Evolutionary conservation across 2,329 filamentous ascomycete genomes (phyloP), one percentile per base, ranked within the genome.

Genomic region (Xylariomycetidae sp.): DNA sequence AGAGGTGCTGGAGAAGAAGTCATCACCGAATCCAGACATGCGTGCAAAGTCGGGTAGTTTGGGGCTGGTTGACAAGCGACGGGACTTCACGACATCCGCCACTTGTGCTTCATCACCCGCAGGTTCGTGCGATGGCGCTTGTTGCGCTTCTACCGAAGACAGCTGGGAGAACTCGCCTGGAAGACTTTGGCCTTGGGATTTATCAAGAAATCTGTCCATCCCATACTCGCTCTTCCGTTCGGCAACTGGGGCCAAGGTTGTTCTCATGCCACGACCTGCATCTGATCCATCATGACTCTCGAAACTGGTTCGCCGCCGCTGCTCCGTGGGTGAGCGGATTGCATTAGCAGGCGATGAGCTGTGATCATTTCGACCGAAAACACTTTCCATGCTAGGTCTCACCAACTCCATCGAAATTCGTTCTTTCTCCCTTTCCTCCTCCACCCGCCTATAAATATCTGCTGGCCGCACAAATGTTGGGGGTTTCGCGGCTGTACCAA

Each of bases 371-470:
- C 51, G 46, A 17, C 51, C 53, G 6, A 57, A 47, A n/a, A 64
- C 48, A 15, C 70, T 69, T 44, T 81, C 77, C 38, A 76, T 52
- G 42, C 70, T 79, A 5, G 75, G 72, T 32, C 74, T 65, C 14
- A 68, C 61, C 8, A 73, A 74, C 2, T 82, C 80, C 36, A 74
- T 58, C 2, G 75, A 77, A 36, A 68, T 67, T 23, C 70, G 62
- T 44, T 75, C 70, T 44, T 63, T 71, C 41, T 74, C 67, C 33
- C 69, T 70, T 44, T 85, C 82, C 45, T 86, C 81, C 33, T 76
- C 76, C 56, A 82, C 69, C 5, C 82, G 77, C 50, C 75, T 82
- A 56, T 90, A 89, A 26, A 89, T 82, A 45, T 94, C 86, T 10
- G 82, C 75, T 2, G 87, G 85, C 23, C 84, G 72, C 36, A 88